Percentiles rank a stretch among this genome's conserved stretches.
Conservation (phyloP, 495 filamentous ascomycete species). For the Penicillium riverlandense region DNA sequence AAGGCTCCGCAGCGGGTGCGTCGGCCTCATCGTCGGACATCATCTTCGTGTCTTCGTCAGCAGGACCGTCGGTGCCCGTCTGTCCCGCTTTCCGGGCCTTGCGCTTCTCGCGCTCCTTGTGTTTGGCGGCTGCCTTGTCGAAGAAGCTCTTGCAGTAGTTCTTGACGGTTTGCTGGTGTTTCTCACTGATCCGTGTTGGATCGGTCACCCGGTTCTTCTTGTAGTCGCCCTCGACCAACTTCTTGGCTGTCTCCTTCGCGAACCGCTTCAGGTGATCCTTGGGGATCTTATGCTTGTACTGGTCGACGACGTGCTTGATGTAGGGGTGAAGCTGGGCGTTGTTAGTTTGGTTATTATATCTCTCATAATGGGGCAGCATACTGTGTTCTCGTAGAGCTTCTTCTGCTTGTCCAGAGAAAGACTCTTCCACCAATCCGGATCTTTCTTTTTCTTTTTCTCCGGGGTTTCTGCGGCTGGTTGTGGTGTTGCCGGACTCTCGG, state of each 20-base stretch:
- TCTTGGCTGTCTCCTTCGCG: slow-evolving; percentile 79
- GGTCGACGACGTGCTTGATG: slow-evolving; percentile 77
- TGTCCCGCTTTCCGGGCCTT: slow-evolving; percentile 44
- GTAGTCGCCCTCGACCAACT: slow-evolving; percentile 81
- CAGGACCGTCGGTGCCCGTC: slow-evolving; percentile 20
- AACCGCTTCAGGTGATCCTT: slow-evolving; percentile 84
- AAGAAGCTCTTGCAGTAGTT: slow-evolving; percentile 76
- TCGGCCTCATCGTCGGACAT: slow-evolving; percentile 52
- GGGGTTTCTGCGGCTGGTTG: slow-evolving; percentile 45
- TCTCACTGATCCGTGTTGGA: slow-evolving; percentile 69
- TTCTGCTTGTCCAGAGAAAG: slow-evolving; percentile 78
- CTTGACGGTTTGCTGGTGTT: slow-evolving; percentile 75
- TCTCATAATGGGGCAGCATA: slow-evolving; percentile 31
- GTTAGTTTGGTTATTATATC: background rate
- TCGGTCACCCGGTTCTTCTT: slow-evolving; percentile 78
- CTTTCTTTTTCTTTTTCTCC: slow-evolving; percentile 48
- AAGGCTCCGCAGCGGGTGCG: slow-evolving; percentile 8
- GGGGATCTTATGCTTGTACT: slow-evolving; percentile 75
- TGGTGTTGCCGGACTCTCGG: slow-evolving; percentile 41
- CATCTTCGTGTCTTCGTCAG: slow-evolving; percentile 34
- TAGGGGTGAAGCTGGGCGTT: slow-evolving; percentile 64
- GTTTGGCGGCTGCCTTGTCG: slow-evolving; percentile 74
- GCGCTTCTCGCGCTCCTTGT: slow-evolving; percentile 57
- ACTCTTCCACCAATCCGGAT: slow-evolving; percentile 71
- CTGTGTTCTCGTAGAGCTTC: slow-evolving; percentile 88